Evolutionary conservation across 1,139 yeast species (phyloP), one percentile per base, ranked within the genome.

Genomic region (Pichia sp.): DNA sequence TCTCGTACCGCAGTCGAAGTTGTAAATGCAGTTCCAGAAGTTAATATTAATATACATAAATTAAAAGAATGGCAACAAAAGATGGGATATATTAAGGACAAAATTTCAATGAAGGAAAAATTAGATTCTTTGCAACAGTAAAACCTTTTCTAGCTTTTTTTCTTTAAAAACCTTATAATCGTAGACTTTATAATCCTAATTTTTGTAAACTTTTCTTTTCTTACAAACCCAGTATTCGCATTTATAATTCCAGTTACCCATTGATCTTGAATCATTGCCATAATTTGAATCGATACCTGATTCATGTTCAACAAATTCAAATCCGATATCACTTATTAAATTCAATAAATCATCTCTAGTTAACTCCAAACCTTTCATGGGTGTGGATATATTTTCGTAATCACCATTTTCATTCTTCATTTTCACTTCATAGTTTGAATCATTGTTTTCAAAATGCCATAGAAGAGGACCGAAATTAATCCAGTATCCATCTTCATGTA

Each of bases 381-480:
- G 73, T 1, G 71, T 58, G 2, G 68, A 64, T 1, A 66, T 61
- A 3, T 55, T 53, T 13, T 59, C 61, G 15, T 58, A 54, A 1
- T 47, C 47, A 3, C 53, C 48, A 0, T 59, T 57, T 2, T 70
- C 72, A 26, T 68, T 69, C 7, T 55, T 53, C 38, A 50, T 54
- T 42, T 56, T 58, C 23, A 59, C 56, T 47, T 53, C 56, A 29
- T 52, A 61, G 53, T 63, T 59, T 25, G 63, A 66, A 25, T 63
- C 66, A 43, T 76, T 78, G 47, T 77, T 79, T 58, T 86, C 96
- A 60, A 77, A 83, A 65, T 89, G 96, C 94, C 96, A 88, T 46
- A 85, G 65, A 26, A 88, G 67, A 0, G 96, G 96, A 0, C 96
- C 97, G 58, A 83, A 78, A 63, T 89, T 89, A 48, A 87, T 71